Conservation (phyloP, 352 stramenopile species). For the Paralagenidium karlingii region DNA sequence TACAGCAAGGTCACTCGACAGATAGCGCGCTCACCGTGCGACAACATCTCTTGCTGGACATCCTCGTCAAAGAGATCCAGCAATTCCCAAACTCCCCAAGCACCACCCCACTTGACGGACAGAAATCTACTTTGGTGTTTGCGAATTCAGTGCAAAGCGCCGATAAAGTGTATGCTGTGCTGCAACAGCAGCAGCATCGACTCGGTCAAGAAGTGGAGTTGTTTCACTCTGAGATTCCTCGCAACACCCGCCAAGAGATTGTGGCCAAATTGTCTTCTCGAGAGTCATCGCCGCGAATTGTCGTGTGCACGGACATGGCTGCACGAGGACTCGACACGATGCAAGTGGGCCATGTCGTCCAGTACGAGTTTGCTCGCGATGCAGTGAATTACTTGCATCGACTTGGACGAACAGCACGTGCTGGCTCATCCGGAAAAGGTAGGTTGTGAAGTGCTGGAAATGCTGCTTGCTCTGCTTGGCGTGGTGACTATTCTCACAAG, state of each 20-base stretch:
- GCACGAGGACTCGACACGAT: slow-evolving; percentile 60
- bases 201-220: no score
- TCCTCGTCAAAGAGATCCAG: slow-evolving; percentile 14
- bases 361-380: slow-evolving; percentile 73
- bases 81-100: no score
- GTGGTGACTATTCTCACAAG: not conserved
- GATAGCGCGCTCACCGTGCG: slow-evolving; percentile 17
- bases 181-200: no score
- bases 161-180: slow-evolving; percentile 10
- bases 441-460: slow-evolving; percentile 1
- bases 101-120: not conserved
- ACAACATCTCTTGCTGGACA: slow-evolving; percentile 29
- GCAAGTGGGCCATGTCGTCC: slow-evolving; percentile 45
- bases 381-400: slow-evolving; percentile 75
- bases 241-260: slow-evolving; percentile 26
- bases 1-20: no score
- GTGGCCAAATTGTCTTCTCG: slow-evolving; percentile 22
- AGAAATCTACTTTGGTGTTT: slow-evolving; percentile 55
- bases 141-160: slow-evolving; percentile 58
- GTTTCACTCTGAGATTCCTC: slow-evolving; percentile 61
- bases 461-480: not conserved
- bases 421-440: slow-evolving; percentile 38
- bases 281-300: slow-evolving; percentile 10
- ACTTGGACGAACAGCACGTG: slow-evolving; percentile 57
- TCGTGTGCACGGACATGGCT: slow-evolving; percentile 71